A percentile compares a stretch with the other conserved stretches of the same genome.
phyloP scores from a whole-genome alignment of 495 filamentous ascomycete species.

The Trichoderma gamsii region DNA sequence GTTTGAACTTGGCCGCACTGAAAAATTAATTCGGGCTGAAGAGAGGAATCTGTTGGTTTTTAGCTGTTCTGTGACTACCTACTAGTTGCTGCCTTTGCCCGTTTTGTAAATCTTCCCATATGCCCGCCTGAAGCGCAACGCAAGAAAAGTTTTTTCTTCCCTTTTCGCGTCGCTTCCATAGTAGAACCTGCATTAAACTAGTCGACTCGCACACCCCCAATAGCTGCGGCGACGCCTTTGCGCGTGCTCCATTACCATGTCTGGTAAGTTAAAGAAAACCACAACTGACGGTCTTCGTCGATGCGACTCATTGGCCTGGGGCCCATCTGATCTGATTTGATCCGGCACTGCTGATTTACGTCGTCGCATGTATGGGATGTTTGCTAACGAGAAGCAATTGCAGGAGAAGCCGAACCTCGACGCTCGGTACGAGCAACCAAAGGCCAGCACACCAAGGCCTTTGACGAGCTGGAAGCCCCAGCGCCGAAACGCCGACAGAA shows the following conservation, averaged over 20 bases:
- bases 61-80: constrained; percentile 13
- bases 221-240: constrained; percentile 6
- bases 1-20: background rate
- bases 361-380: background rate
- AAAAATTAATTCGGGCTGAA: background rate
- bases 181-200: background rate
- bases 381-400: background rate
- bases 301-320: background rate
- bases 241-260: constrained; percentile 10
- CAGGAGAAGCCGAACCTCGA: constrained; percentile 66
- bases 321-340: too few species aligned
- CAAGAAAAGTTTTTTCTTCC: background rate
- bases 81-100: background rate
- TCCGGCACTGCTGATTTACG: background rate
- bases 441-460: constrained; percentile 83
- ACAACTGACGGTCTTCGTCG: background rate
- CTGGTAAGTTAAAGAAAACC: background rate
- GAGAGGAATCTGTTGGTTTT: background rate
- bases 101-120: constrained; percentile 12
- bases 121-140: constrained; percentile 7
- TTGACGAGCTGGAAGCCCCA: constrained; percentile 61
- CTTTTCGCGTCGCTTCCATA: constrained; percentile 4
- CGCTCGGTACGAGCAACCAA: constrained; percentile 93
- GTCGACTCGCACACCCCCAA: background rate
- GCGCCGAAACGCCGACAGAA: constrained; percentile 58